These are phyloP conservation scores for Eleusine coracana DNA, from an alignment of 176 grass and related monocot genomes.

Conservation along the genomic window DNA sequence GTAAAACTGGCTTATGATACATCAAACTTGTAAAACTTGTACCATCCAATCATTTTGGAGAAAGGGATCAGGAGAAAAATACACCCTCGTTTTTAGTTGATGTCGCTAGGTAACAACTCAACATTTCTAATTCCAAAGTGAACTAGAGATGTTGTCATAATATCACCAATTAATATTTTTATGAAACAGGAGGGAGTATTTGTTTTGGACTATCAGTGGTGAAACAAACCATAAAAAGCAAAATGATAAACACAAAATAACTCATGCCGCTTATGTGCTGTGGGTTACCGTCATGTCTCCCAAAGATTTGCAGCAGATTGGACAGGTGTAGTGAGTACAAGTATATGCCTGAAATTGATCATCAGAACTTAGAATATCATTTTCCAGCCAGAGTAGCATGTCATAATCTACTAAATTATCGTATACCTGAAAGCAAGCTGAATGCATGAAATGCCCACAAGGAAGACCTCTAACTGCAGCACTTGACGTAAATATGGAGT, in stretches of 20 bases:
- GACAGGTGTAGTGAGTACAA: conserved; percentile 87
- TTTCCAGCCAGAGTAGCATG: not conserved
- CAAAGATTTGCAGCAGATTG: conserved; percentile 88
- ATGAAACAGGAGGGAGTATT: not conserved
- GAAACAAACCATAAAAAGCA: not conserved
- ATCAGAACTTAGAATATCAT: conserved; percentile 37
- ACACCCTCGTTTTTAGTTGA: not conserved
- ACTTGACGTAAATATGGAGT: conserved; percentile 87
- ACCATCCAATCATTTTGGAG: not conserved
- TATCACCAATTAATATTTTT: not conserved
- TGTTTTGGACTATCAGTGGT: not conserved
- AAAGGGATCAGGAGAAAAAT: not conserved
- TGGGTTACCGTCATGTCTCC: conserved; percentile 79
- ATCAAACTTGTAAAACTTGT: no score
- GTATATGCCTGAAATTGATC: conserved; percentile 67
- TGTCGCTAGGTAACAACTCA: not conserved
- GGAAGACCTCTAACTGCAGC: conserved; percentile 73
- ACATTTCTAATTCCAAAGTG: not conserved
- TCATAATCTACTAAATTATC: not conserved
- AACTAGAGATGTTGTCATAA: not conserved
- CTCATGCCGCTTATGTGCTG: not conserved
- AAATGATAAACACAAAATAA: conserved; percentile 10
- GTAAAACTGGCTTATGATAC: not conserved
- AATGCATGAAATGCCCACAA: conserved; percentile 97
- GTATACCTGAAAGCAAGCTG: conserved; percentile 91